phyloP scores from a whole-genome alignment of 2,329 filamentous ascomycete genomes.

The Beauveria sp. region DNA sequence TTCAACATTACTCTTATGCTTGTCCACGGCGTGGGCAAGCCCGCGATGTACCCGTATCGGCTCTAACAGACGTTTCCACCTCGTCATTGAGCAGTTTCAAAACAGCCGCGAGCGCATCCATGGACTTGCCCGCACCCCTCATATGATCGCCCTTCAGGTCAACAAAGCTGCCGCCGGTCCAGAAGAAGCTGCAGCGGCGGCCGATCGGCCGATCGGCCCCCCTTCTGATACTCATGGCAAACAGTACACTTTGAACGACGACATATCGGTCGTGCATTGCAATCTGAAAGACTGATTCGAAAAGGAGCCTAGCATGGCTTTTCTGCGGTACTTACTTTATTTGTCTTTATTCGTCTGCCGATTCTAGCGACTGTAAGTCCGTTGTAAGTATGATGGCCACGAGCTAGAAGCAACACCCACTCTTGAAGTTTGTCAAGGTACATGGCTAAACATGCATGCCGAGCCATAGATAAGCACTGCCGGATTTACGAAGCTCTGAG shows the following conservation, averaged over 20 bases:
- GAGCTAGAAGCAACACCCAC: neutral
- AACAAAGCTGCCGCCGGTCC: constrained; percentile 41
- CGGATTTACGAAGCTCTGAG: constrained; percentile 50
- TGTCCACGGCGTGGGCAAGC: constrained; percentile 7
- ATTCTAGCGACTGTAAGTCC: neutral
- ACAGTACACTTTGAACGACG: constrained; percentile 50
- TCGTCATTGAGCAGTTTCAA: constrained; percentile 39
- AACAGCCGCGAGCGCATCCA: constrained; percentile 50
- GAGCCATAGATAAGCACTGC: constrained; percentile 46
- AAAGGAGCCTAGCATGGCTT: constrained; percentile 31
- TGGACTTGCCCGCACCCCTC: constrained; percentile 49
- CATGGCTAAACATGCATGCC: constrained; percentile 51
- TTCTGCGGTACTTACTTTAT: constrained; percentile 42
- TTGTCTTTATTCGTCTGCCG: constrained; percentile 20
- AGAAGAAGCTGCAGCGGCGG: constrained; percentile 43
- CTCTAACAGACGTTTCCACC: constrained; percentile 35
- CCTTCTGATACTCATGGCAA: constrained; percentile 18
- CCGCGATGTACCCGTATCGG: constrained; percentile 42
- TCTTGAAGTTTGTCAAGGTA: constrained; percentile 15
- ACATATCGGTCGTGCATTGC: constrained; percentile 49
- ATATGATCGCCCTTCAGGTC: constrained; percentile 45
- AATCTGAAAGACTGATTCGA: constrained; percentile 40
- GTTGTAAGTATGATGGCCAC: neutral
- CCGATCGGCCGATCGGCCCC: constrained; percentile 30
- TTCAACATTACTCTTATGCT: neutral